Conservation (phyloP, 352 stramenopile species). For the Phytophthora melonis region DNA sequence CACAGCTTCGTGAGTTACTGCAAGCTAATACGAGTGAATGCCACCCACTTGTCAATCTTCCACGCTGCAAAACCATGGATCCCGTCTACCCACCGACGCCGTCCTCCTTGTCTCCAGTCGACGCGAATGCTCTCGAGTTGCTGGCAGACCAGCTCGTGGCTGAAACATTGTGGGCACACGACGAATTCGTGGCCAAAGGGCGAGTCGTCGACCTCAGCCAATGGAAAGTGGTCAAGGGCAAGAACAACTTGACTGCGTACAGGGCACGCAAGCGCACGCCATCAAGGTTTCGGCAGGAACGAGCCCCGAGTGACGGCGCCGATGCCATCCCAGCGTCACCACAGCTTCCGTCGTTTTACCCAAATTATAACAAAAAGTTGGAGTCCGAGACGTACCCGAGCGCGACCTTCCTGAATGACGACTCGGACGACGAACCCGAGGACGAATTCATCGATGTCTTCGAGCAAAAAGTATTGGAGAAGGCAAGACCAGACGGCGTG, state of each 20-base stretch:
- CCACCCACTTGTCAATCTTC: slow-evolving; percentile 17
- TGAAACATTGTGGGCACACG: slow-evolving; percentile 57
- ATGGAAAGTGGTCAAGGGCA: slow-evolving; percentile 60
- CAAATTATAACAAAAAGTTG: slow-evolving; percentile 12
- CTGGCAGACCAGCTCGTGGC: slow-evolving; percentile 63
- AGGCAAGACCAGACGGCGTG: slow-evolving; percentile 28
- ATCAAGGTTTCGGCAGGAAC: slow-evolving; percentile 17
- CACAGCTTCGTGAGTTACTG: background rate
- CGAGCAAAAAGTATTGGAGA: slow-evolving; percentile 39
- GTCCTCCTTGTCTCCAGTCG: slow-evolving; percentile 13
- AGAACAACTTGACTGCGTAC: slow-evolving; percentile 63
- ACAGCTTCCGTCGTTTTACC: slow-evolving; percentile 30
- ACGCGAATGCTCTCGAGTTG: slow-evolving; percentile 19
- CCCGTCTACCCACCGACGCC: slow-evolving; percentile 23
- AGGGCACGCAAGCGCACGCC: slow-evolving; percentile 34
- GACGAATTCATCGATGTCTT: slow-evolving; percentile 24
- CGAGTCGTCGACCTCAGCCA: slow-evolving; percentile 42
- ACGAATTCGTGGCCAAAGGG: slow-evolving; percentile 49
- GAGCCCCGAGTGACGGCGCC: slow-evolving; percentile 24
- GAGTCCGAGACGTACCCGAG: slow-evolving; percentile 28
- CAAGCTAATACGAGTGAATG: slow-evolving; percentile 2
- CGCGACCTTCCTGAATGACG: slow-evolving; percentile 21
- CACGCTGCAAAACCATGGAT: slow-evolving; percentile 29
- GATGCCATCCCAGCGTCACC: slow-evolving; percentile 38
- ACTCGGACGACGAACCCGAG: slow-evolving; percentile 21